Percentiles rank a stretch among this genome's conserved stretches.
Evolutionary conservation across 2,329 filamentous ascomycete species (phyloP).

Genomic region (Colletotrichum sp.): DNA sequence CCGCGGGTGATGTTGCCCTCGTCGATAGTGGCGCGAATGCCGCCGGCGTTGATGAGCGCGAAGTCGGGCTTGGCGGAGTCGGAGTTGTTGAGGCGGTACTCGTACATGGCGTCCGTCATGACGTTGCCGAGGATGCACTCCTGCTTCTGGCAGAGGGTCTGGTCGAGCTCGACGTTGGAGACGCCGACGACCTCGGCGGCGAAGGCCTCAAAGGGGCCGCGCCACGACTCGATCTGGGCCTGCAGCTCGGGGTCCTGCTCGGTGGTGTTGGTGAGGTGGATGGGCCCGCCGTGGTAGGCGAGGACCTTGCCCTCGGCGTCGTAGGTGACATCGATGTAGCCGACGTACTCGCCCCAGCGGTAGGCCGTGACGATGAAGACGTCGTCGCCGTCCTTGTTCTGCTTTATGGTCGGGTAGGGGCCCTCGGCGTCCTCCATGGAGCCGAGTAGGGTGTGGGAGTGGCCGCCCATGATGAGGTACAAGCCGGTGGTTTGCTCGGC

Average conservation of each 20-base stretch:
- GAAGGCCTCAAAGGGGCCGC: constrained; percentile 65
- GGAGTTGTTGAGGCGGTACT: constrained; percentile 59
- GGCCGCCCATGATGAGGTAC: constrained; percentile 72
- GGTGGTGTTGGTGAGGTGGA: constrained; percentile 68
- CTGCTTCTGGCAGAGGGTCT: constrained; percentile 59
- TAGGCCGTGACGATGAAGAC: constrained; percentile 73
- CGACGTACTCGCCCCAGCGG: constrained; percentile 72
- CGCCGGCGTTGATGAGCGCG: constrained; percentile 68
- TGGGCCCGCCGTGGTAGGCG: constrained; percentile 66
- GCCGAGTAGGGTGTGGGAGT: constrained; percentile 66
- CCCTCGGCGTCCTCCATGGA: constrained; percentile 63
- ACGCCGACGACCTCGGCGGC: constrained; percentile 61
- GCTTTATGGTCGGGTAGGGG: constrained; percentile 67
- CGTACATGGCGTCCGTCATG: constrained; percentile 64
- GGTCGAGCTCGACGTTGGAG: constrained; percentile 61
- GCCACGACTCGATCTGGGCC: constrained; percentile 63
- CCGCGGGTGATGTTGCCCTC: constrained; percentile 66
- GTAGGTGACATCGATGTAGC: constrained; percentile 71
- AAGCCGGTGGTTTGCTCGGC: constrained; percentile 65
- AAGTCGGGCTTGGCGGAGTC: constrained; percentile 52
- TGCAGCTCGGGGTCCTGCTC: constrained; percentile 62
- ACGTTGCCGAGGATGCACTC: constrained; percentile 66
- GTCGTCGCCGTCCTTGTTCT: constrained; percentile 67
- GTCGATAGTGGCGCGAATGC: constrained; percentile 68
- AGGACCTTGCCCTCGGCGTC: constrained; percentile 65